A percentile compares a stretch with the other conserved stretches of the same genome.
Evolutionary conservation across 176 grass and related monocot species (phyloP).

Genomic region (Aegilops speltoides): DNA sequence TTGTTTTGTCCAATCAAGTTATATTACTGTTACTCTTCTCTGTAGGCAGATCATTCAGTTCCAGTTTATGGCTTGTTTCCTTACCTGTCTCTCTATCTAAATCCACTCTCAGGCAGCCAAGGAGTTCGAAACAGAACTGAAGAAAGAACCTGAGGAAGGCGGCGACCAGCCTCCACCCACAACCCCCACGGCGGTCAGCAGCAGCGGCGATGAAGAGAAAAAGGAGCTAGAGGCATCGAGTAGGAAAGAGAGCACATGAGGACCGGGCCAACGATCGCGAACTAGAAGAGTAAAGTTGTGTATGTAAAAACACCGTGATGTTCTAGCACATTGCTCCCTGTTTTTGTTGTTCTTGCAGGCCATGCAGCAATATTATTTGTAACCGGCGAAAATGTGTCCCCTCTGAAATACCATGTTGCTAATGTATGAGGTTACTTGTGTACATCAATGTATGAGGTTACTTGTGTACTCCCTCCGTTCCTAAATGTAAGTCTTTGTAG

Average conservation of each 20-base stretch:
- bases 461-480: too few relatives aligned
- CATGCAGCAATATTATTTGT: slow-evolving; percentile 20
- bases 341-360: slow-evolving; percentile 7
- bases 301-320: slow-evolving; percentile 28
- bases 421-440: slow-evolving; percentile 7
- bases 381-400: background rate
- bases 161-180: slow-evolving; percentile 43
- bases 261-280: background rate
- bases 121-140: slow-evolving; percentile 84
- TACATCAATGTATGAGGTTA: background rate
- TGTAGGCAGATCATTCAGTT: background rate
- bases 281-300: slow-evolving; percentile 17
- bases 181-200: slow-evolving; percentile 8
- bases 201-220: slow-evolving; percentile 33
- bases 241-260: slow-evolving; percentile 59
- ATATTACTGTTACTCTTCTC: background rate
- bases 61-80: background rate
- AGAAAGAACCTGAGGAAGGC: slow-evolving; percentile 46
- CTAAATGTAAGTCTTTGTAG: too few relatives aligned
- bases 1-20: background rate
- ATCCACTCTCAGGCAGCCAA: slow-evolving; percentile 21
- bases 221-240: slow-evolving; percentile 55
- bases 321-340: slow-evolving; percentile 23
- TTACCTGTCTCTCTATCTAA: background rate
- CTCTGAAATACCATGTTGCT: slow-evolving; percentile 1